phyloP scores from a whole-genome alignment of 2,329 filamentous ascomycete genomes.

The Xylariaceae sp. region DNA sequence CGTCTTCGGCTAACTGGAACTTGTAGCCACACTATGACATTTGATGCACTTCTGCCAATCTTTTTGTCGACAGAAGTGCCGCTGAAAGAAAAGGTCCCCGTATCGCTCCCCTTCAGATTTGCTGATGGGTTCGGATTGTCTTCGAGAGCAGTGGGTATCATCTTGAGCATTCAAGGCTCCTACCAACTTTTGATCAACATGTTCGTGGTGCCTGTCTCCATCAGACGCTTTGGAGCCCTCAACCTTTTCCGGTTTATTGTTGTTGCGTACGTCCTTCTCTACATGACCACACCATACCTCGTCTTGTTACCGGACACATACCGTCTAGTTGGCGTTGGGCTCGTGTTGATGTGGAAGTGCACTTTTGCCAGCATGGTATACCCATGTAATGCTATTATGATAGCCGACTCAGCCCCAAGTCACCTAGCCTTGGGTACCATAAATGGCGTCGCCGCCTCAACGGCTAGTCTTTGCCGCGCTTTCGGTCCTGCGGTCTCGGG shows the following conservation, averaged over 20 bases:
- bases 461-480: slow-evolving; percentile 81
- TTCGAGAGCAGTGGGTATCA: slow-evolving; percentile 79
- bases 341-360: slow-evolving; percentile 84
- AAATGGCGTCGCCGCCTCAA: slow-evolving; percentile 88
- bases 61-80: slow-evolving; percentile 69
- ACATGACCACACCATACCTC: slow-evolving; percentile 83
- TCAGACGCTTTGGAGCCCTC: slow-evolving; percentile 70
- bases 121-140: slow-evolving; percentile 79
- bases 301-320: slow-evolving; percentile 71
- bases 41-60: slow-evolving; percentile 89
- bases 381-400: slow-evolving; percentile 82
- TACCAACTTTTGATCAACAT: slow-evolving; percentile 87
- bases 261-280: slow-evolving; percentile 79
- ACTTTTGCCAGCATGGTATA: slow-evolving; percentile 89
- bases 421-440: slow-evolving; percentile 83
- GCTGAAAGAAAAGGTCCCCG: slow-evolving; percentile 46
- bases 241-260: slow-evolving; percentile 79
- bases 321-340: slow-evolving; percentile 71
- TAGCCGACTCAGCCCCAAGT: slow-evolving; percentile 83
- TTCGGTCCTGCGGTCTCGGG: slow-evolving; percentile 88
- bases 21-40: slow-evolving; percentile 95
- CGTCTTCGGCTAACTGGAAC: no score
- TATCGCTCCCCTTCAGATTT: slow-evolving; percentile 78
- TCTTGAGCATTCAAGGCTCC: slow-evolving; percentile 82
- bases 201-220: slow-evolving; percentile 76